Evolutionary conservation across 176 grass and related monocot species (phyloP), one percentile per base, ranked within the genome.

Genomic region (Panicum miliaceum): DNA sequence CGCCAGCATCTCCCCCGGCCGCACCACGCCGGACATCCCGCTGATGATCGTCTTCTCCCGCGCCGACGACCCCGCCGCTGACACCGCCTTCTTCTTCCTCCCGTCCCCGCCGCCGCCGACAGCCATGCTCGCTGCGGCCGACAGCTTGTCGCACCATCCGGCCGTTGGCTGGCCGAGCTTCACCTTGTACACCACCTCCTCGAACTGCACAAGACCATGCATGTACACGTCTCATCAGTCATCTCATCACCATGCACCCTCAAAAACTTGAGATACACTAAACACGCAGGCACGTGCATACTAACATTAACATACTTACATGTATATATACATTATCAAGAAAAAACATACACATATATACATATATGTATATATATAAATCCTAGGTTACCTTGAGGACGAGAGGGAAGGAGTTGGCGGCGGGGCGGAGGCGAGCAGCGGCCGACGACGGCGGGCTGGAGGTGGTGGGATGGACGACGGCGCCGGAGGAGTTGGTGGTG

Each of bases 1-100:
- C 61, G 97, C 97, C 58, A 99, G 88, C 86, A 99, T 89, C 97
- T 99, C 97, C 5, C 97, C 97, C 0, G 97, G 93, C 8, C 91
- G 84, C 8, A 99, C 93, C 51, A 91, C 84, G 3, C 97, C 97
- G 5, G 97, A 93, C 88, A 99, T 89, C 2, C 97, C 97, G 73
- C 82, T 94, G 51, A 99, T 78, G 77, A 99, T 96, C 27, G 89
- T 96, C 86, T 94, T 99, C 91, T 96, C 97, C 50, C 35, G 64
- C 35, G 64, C 43, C 18, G 64, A 27, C 42, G 68, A n/a, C 2
- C 67, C 69, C 1, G 23, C n/a, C 32, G 66, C 19, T 22, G 13
- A 2, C 35, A 2, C 22, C 2, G 51, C 1, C 64, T 72, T 82
- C 52, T 64, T 71, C 41, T 34, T 77, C 35, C 2, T 22, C 9